These are phyloP conservation scores for Linnemannia hyalina DNA, from an alignment of 192 early-diverging fungal species.

Conservation along the genomic window DNA sequence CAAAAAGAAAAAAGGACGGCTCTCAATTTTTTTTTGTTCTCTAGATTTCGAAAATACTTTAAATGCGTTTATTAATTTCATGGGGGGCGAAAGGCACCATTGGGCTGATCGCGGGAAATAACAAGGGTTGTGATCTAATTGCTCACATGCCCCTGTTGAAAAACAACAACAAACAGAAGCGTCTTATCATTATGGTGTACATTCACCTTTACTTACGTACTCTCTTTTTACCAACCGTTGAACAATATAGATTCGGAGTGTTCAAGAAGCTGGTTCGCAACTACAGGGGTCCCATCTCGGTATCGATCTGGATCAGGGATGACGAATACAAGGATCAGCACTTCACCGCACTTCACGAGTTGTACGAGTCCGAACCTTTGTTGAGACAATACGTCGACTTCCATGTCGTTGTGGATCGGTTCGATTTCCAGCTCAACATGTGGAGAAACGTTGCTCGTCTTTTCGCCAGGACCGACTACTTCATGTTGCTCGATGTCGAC, in stretches of 20 bases:
- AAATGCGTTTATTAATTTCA: not conserved
- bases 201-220: not conserved
- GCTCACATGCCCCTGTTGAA: not conserved
- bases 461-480: constrained; percentile 70
- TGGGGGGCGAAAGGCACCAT: not conserved
- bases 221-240: no score
- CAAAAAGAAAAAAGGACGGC: not conserved
- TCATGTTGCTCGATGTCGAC: constrained; percentile 74
- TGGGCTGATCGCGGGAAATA: not conserved
- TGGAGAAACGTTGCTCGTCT: constrained; percentile 75
- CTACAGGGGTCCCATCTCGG: constrained; percentile 66
- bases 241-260: constrained; percentile 47
- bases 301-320: constrained; percentile 70
- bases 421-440: constrained; percentile 75
- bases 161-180: not conserved
- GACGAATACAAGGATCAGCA: constrained; percentile 62
- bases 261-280: constrained; percentile 55
- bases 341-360: constrained; percentile 61
- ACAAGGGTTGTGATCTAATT: not conserved
- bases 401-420: constrained; percentile 72
- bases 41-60: constrained; percentile 3
- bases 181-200: not conserved
- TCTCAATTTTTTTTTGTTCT: constrained; percentile 4
- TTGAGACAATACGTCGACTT: constrained; percentile 67
- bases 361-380: constrained; percentile 64